Conservation (phyloP, 2,329 filamentous ascomycete species). For the Fusarium ramigenum region DNA sequence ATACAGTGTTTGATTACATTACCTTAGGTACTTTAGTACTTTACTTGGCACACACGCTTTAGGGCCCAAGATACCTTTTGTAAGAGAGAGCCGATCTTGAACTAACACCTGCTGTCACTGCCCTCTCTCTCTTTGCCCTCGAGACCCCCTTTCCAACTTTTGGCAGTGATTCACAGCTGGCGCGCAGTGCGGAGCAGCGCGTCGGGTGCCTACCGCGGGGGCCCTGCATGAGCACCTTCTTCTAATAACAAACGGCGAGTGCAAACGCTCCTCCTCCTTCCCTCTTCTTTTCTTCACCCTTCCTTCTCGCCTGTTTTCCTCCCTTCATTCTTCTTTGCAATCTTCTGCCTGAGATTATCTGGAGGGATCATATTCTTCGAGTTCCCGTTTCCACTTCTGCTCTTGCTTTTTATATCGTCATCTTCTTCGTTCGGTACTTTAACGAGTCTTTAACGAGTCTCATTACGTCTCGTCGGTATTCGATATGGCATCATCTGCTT, state of each 20-base stretch:
- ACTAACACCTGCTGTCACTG: background rate
- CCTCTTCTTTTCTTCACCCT: background rate
- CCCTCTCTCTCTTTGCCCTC: background rate
- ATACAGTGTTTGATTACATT: background rate
- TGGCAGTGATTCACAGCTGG: slow-evolving; percentile 18
- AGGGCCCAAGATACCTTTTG: background rate
- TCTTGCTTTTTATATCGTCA: background rate
- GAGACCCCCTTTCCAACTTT: background rate
- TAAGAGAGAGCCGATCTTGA: background rate
- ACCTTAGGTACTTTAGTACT: background rate
- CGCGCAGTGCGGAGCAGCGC: background rate
- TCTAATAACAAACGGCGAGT: slow-evolving; percentile 4
- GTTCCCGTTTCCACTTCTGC: background rate
- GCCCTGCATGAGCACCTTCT: background rate
- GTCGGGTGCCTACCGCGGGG: background rate
- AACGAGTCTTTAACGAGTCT: background rate
- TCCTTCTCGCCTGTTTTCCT: background rate
- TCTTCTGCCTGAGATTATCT: background rate
- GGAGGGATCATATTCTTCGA: background rate
- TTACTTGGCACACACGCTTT: background rate
- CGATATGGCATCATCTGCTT: background rate
- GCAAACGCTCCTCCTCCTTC: slow-evolving; percentile 1
- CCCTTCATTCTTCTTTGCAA: background rate
- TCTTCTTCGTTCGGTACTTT: background rate
- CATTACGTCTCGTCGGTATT: background rate